Evolutionary conservation across 2,329 filamentous ascomycete genomes (phyloP).

Genomic region (Ophiostoma montium): DNA sequence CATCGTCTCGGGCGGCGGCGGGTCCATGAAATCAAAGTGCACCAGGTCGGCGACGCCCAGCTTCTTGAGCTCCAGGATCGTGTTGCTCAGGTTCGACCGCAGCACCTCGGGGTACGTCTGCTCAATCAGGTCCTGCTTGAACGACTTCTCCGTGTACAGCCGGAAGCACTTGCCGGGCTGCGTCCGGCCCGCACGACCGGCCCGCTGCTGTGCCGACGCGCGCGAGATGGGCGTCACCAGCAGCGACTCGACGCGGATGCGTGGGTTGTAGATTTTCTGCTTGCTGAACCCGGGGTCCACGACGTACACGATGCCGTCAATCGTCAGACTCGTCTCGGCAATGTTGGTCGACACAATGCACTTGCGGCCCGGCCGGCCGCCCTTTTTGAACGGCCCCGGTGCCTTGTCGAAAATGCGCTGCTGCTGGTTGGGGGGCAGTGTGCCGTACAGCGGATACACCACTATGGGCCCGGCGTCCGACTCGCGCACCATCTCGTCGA

Average conservation of each 20-base stretch:
- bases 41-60: slow-evolving; percentile 90
- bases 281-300: slow-evolving; percentile 99
- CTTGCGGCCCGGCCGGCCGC: slow-evolving; percentile 81
- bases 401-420: slow-evolving; percentile 91
- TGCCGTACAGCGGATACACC: slow-evolving; percentile 89
- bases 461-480: slow-evolving; percentile 80
- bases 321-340: slow-evolving; percentile 92
- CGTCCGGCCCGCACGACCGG: slow-evolving; percentile 97
- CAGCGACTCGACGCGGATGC: slow-evolving; percentile 89
- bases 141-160: slow-evolving; percentile 85
- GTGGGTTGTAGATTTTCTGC: slow-evolving; percentile 97
- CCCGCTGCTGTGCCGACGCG: slow-evolving; percentile 90
- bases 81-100: slow-evolving; percentile 85
- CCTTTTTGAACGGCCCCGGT: slow-evolving; percentile 55
- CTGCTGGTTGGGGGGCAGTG: slow-evolving; percentile 81
- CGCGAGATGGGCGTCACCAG: slow-evolving; percentile 98
- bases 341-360: slow-evolving; percentile 94
- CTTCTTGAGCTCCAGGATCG: slow-evolving; percentile 93
- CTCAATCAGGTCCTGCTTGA: slow-evolving; percentile 96
- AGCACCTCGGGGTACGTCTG: slow-evolving; percentile 95
- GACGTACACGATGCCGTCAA: slow-evolving; percentile 97
- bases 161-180: slow-evolving; percentile 97
- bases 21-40: slow-evolving; percentile 98
- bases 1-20: slow-evolving; percentile 90
- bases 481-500: slow-evolving; percentile 82